Percentiles rank a stretch among this genome's conserved stretches.
phyloP scores from a whole-genome alignment of 495 filamentous ascomycete genomes.

The Trichocladium uniseriatum region DNA sequence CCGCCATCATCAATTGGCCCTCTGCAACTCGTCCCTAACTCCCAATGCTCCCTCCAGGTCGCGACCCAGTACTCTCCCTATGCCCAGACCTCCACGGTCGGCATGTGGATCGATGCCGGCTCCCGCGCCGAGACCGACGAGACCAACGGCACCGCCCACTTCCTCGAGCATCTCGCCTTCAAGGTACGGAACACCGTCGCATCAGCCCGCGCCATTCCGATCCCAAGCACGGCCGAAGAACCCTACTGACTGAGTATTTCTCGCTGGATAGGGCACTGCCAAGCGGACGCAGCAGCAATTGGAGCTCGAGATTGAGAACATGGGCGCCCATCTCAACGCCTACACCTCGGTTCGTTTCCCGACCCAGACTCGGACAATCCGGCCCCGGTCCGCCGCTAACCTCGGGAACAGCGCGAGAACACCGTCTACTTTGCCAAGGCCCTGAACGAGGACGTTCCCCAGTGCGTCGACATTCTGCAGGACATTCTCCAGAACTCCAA shows the following conservation, averaged over 20 bases:
- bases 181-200: too few species aligned
- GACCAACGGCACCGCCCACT: slow-evolving; percentile 98
- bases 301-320: slow-evolving; percentile 99
- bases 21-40: slow-evolving; percentile 26
- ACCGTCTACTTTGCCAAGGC: slow-evolving; percentile 99
- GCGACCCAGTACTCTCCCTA: slow-evolving; percentile 97
- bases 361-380: slow-evolving; percentile 9
- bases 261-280: slow-evolving; percentile 59
- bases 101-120: slow-evolving; percentile 99
- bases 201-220: slow-evolving; percentile 1
- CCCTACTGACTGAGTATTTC: not conserved
- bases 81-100: slow-evolving; percentile 96
- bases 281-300: slow-evolving; percentile 90
- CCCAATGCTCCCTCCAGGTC: slow-evolving; percentile 51
- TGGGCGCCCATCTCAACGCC: slow-evolving; percentile 98
- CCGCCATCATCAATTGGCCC: slow-evolving; percentile 23
- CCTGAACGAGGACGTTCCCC: slow-evolving; percentile 93
- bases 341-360: slow-evolving; percentile 83
- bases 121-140: slow-evolving; percentile 95
- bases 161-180: slow-evolving; percentile 98
- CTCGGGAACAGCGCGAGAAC: slow-evolving; percentile 69
- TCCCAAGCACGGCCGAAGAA: slow-evolving; percentile 1
- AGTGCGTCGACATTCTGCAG: slow-evolving; percentile 92
- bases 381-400: slow-evolving; percentile 27
- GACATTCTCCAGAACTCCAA: slow-evolving; percentile 99